These are phyloP conservation scores for Alternaria infectoria DNA, from an alignment of 2,329 filamentous ascomycete species.

Conservation along the genomic window DNA sequence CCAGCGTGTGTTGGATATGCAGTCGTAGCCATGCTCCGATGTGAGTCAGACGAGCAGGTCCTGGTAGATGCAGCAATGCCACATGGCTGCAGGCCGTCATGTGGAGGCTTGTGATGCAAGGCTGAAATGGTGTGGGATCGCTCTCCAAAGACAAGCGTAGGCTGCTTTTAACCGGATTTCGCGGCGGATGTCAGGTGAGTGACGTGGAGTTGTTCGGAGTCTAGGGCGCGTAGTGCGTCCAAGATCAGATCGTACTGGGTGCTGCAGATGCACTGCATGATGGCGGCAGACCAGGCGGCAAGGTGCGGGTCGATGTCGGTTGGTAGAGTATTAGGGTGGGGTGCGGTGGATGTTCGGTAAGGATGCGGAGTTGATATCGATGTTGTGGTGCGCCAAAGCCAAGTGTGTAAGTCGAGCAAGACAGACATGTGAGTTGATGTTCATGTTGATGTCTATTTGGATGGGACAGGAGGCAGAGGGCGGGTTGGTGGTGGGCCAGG, in stretches of 20 bases:
- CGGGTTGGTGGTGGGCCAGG: conserved; percentile 56
- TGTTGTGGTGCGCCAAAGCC: conserved; percentile 34
- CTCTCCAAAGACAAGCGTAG: conserved; percentile 13
- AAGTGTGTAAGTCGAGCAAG: conserved; percentile 23
- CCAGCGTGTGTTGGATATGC: conserved; percentile 44
- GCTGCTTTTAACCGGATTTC: conserved; percentile 28
- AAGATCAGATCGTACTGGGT: conserved; percentile 35
- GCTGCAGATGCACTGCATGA: conserved; percentile 33
- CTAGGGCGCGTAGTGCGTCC: conserved; percentile 30
- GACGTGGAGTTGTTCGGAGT: conserved; percentile 21
- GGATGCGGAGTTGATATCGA: conserved; percentile 26
- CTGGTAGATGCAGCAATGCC: conserved; percentile 27
- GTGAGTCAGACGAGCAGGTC: conserved; percentile 32
- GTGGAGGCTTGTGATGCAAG: conserved; percentile 14
- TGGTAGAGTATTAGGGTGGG: conserved; percentile 25
- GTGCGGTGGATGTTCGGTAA: conserved; percentile 12
- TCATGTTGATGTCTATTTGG: conserved; percentile 42
- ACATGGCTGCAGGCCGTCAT: conserved; percentile 18
- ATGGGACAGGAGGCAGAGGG: conserved; percentile 55
- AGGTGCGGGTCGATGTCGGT: conserved; percentile 24
- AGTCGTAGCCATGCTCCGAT: conserved; percentile 29
- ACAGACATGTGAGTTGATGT: conserved; percentile 14
- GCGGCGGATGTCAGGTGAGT: conserved; percentile 29
- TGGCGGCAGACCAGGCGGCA: conserved; percentile 24
- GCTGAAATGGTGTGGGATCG: conserved; percentile 22